A percentile compares a stretch with the other conserved stretches of the same genome.
These are phyloP conservation scores for Pulveroboletus frians DNA, from an alignment of 768 basidiomycete genomes.

Conservation along the genomic window DNA sequence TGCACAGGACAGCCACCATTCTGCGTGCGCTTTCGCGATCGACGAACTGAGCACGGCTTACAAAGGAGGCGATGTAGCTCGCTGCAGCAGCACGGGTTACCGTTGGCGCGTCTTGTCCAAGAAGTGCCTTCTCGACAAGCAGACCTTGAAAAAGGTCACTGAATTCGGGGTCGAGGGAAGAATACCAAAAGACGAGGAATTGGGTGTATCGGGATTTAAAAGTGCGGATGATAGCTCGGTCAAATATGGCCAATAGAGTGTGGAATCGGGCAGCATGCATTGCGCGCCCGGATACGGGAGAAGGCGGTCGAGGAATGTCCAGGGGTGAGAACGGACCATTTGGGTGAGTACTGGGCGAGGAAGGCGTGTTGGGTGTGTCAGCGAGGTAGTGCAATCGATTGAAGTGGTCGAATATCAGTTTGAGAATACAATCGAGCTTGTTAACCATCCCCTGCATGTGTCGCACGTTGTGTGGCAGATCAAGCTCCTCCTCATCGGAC, in stretches of 20 bases:
- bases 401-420: slow-evolving; percentile 83
- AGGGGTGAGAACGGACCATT: slow-evolving; percentile 13
- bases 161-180: slow-evolving; percentile 85
- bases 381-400: slow-evolving; percentile 39
- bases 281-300: slow-evolving; percentile 33
- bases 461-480: slow-evolving; percentile 48
- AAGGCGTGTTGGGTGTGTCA: slow-evolving; percentile 14
- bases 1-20: slow-evolving; percentile 80
- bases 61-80: slow-evolving; percentile 88
- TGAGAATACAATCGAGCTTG: slow-evolving; percentile 87
- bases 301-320: slow-evolving; percentile 23
- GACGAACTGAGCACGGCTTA: slow-evolving; percentile 85
- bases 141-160: slow-evolving; percentile 91
- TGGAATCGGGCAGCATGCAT: slow-evolving; percentile 67
- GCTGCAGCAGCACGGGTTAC: slow-evolving; percentile 90
- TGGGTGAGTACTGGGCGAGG: slow-evolving; percentile 4
- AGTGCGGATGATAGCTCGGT: slow-evolving; percentile 87
- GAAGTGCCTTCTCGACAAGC: slow-evolving; percentile 86
- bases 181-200: slow-evolving; percentile 93
- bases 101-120: slow-evolving; percentile 50
- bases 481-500: slow-evolving; percentile 35
- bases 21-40: slow-evolving; percentile 66
- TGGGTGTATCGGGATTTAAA: slow-evolving; percentile 98
- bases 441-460: slow-evolving; percentile 82
- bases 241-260: slow-evolving; percentile 87